Base-by-base conservation (phyloP, 352 stramenopile genomes). In the Phytopythium sindhum region DNA sequence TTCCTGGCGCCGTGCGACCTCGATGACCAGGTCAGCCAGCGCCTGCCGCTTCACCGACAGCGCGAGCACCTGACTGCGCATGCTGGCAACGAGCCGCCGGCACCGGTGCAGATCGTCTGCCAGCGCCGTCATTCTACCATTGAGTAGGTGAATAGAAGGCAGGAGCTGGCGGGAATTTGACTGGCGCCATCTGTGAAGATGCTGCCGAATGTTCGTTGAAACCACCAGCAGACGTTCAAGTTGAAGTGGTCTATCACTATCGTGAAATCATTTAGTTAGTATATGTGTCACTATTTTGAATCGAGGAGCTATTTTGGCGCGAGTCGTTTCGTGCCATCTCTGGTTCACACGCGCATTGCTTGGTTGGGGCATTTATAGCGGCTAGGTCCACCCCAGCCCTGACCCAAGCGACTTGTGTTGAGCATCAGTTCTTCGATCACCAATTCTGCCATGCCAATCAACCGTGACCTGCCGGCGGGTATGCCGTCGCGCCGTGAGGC, bases 381-480 rank as follows among this genome's bases (percentile, higher is more conserved):
- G 7, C 33, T 6, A 6, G 10, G 33, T 39, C 7, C n/a, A n/a
- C n/a, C n/a, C 33, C 33, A 39, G 33, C 14, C 33, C 33, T 39
- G 33, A 10, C 14, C 31, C 37, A 44, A 44, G 37, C 37, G 37
- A 11, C 15, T 42, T 0, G 29, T n/a, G n/a, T n/a, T n/a, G n/a
- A n/a, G n/a, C n/a, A n/a, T n/a, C n/a, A n/a, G n/a, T 26, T 24
- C 23, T 23, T 26, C 28, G 5, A 48, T 14, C 10, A 14, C 31
- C 21, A 44, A 54, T 53, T 12, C 4, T 10, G 61, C 2, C 23
- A 89, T 90, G 81, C 77, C 77, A 6, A 68, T 81, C 51, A 70
- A 85, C 37, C 78, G 77, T 7, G 74, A 85, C 26, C 61, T 77
- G 26, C 81, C 81, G 33, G 81, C 78, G 15, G 81, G 81, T 6